Base-by-base conservation (phyloP, 108 stramenopile species). In the Epithemia pelagica region DNA sequence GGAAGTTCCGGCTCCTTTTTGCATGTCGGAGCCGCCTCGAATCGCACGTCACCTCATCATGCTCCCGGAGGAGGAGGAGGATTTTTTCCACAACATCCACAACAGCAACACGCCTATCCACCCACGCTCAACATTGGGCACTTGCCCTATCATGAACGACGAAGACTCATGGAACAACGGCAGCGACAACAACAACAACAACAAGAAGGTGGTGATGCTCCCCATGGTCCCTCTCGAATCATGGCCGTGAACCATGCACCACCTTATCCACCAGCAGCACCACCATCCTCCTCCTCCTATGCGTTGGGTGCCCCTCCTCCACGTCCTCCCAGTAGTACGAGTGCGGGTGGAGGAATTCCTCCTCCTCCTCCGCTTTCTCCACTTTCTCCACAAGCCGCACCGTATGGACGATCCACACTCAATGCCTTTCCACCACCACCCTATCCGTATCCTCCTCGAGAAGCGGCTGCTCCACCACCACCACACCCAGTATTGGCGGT, bases 61-160 rank as follows among this genome's bases (percentile, higher is more conserved):
- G 5, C 18, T 3, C n/a, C 29, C 5, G 7, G 5, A 10, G 7
- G 27, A 7, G 7, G 28, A 19, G 7, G 5, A 10, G 10, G 10
- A 5, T 46, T 46, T 58, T 58, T 10, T 31, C 37, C 54, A 19
- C 60, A 24, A 32, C 37, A 0, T 5, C 22, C 21, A 18, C 1
- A 70, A n/a, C 61, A 46, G 37, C 37, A 46, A 46, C 37, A 46
- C 5, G 37, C 37, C 5, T 15, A 54, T 28, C 54, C 63, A 76
- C 67, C 68, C 78, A 46, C 69, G n/a, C 76, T 69, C 54, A 57
- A 77, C 21, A 58, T 58, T 58, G 56, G 56, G 21, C 56, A 58
- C 59, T 32, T 84, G 46, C 82, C 82, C 2, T 84, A 84, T 59
- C 71, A 80, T 24, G 74, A 84, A 61, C 70, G 82, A 28, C 59